Percentiles rank a stretch among this genome's conserved stretches.
phyloP scores from a whole-genome alignment of 495 filamentous ascomycete species.

The Hyaloscypha bicolor region DNA sequence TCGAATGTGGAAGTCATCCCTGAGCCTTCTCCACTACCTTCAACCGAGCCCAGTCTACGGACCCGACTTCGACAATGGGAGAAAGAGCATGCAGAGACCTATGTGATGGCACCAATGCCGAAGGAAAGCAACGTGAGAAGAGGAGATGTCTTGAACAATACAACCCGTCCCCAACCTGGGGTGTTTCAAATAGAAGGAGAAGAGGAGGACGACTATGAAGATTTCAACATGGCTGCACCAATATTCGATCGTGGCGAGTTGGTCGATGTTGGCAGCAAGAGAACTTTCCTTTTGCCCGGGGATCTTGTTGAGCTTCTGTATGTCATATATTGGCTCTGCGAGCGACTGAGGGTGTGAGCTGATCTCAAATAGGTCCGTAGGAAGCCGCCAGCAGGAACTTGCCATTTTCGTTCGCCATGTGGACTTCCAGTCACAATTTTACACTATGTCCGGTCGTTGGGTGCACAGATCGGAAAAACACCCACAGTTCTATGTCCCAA shows the following conservation, averaged over 20 bases:
- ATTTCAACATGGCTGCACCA: constrained; percentile 11
- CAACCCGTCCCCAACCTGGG: constrained; percentile 22
- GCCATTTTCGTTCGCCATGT: constrained; percentile 71
- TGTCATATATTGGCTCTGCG: constrained; percentile 19
- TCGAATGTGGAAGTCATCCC: neutral
- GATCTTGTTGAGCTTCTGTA: constrained; percentile 73
- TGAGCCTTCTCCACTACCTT: neutral
- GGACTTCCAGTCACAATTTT: constrained; percentile 67
- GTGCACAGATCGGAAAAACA: constrained; percentile 49
- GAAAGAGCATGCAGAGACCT: constrained; percentile 24
- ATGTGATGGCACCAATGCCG: neutral
- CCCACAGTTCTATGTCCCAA: constrained; percentile 63
- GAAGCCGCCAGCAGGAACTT: constrained; percentile 51
- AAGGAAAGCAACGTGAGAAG: neutral
- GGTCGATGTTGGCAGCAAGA: constrained; percentile 37
- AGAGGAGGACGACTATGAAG: constrained; percentile 32
- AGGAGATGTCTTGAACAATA: neutral
- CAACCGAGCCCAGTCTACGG: constrained; percentile 40
- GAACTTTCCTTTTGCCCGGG: constrained; percentile 59
- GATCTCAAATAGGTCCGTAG: constrained; percentile 27
- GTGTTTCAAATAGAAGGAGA: constrained; percentile 38
- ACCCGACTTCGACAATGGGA: constrained; percentile 58
- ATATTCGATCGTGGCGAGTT: constrained; percentile 43
- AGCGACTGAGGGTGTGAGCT: constrained; percentile 1
- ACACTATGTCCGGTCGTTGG: constrained; percentile 74